These are phyloP conservation scores for Coemansia sp. DNA, from an alignment of 192 early-diverging fungal species.

Conservation along the genomic window DNA sequence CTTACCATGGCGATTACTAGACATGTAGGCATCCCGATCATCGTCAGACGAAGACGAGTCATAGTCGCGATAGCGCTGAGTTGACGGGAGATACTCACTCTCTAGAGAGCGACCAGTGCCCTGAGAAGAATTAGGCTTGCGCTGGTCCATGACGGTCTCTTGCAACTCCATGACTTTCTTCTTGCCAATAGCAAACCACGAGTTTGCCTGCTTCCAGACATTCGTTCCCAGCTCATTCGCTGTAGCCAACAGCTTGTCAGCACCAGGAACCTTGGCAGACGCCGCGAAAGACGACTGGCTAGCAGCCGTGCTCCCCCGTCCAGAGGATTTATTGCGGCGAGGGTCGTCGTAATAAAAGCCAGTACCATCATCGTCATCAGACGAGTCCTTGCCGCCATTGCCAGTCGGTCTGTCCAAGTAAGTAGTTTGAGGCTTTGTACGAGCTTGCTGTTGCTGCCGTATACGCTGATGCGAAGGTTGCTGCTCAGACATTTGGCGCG, in stretches of 20 bases:
- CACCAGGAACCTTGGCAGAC: slow-evolving; percentile 11
- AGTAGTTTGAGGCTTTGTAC: not conserved
- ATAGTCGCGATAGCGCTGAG: slow-evolving; percentile 35
- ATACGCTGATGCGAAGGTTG: slow-evolving; percentile 1
- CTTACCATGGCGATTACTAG: slow-evolving; percentile 32
- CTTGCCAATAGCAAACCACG: slow-evolving; percentile 59
- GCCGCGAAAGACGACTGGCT: slow-evolving; percentile 1
- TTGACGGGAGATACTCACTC: slow-evolving; percentile 12
- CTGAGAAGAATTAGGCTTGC: slow-evolving; percentile 8
- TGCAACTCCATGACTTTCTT: slow-evolving; percentile 57
- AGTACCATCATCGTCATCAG: slow-evolving; percentile 26
- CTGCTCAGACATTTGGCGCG: slow-evolving; percentile 9
- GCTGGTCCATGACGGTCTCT: slow-evolving; percentile 46
- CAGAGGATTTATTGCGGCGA: slow-evolving; percentile 2
- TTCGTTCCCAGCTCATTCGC: slow-evolving; percentile 55
- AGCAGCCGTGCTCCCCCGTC: slow-evolving; percentile 1
- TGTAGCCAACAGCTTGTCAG: slow-evolving; percentile 47
- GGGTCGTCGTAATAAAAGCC: slow-evolving; percentile 22
- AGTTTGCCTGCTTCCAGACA: slow-evolving; percentile 58
- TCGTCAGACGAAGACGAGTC: slow-evolving; percentile 35
- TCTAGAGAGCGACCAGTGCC: not conserved
- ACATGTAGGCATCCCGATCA: slow-evolving; percentile 31
- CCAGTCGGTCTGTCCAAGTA: slow-evolving; percentile 20
- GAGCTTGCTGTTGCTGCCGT: slow-evolving; percentile 4
- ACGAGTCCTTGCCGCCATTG: slow-evolving; percentile 8